Evolutionary conservation across 139 green algal genomes (phyloP).

Genomic region (Chlorella sp.): DNA sequence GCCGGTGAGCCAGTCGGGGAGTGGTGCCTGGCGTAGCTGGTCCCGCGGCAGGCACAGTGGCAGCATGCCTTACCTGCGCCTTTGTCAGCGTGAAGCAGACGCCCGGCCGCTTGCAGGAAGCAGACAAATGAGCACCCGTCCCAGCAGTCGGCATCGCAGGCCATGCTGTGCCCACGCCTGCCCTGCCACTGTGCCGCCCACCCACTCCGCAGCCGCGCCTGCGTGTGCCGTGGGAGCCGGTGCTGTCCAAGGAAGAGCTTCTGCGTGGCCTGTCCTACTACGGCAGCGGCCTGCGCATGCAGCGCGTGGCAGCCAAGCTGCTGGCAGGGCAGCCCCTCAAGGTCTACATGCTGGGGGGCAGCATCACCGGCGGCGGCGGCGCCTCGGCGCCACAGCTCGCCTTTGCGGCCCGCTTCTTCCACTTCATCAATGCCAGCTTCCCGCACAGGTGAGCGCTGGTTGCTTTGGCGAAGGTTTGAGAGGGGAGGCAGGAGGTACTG

Average conservation of each 20-base stretch:
- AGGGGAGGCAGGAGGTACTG: neutral
- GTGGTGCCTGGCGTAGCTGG: too few species aligned
- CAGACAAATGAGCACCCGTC: too few species aligned
- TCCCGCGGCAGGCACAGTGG: too few species aligned
- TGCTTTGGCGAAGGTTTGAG: neutral
- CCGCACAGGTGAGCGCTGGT: neutral
- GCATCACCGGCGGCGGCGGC: slow-evolving; percentile 14
- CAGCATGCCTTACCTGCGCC: too few species aligned
- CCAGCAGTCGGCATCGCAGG: too few species aligned
- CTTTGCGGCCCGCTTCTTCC: slow-evolving; percentile 16
- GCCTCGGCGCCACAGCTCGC: neutral
- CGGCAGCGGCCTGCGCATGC: slow-evolving; percentile 9
- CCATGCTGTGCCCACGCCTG: too few species aligned
- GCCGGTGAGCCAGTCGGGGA: too few species aligned
- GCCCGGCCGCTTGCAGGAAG: too few species aligned
- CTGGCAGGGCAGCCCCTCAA: slow-evolving; percentile 18
- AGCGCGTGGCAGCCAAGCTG: slow-evolving; percentile 2
- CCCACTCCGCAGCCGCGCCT: neutral
- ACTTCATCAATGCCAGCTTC: neutral
- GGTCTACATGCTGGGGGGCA: slow-evolving; percentile 9
- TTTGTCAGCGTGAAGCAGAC: too few species aligned
- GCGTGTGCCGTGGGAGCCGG: neutral
- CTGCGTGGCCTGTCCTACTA: slow-evolving; percentile 8
- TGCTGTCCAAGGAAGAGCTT: slow-evolving; percentile 5
- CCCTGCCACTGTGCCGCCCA: neutral